Evolutionary conservation across 805 yeast genomes (phyloP).

Genomic region (Groenewaldozyma salmanticensis): DNA sequence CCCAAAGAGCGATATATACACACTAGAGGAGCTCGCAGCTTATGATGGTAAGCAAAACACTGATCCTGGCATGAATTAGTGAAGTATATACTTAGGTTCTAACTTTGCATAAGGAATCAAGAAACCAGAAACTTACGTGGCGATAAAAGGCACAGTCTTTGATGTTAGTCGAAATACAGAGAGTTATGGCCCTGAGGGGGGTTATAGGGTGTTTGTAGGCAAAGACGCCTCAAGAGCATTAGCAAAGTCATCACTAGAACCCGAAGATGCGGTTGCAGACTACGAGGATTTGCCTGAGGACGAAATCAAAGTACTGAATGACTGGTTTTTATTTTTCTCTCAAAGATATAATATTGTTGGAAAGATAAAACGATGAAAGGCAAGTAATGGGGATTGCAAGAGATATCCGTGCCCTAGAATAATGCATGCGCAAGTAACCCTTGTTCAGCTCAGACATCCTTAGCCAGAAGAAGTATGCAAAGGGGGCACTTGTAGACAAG

Average conservation of each 20-base stretch:
- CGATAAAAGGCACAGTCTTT: conserved; percentile 65
- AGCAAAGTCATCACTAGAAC: conserved; percentile 55
- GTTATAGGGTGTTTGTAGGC: conserved; percentile 65
- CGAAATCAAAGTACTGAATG: conserved; percentile 53
- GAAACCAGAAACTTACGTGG: conserved; percentile 50
- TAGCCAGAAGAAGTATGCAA: too few species aligned
- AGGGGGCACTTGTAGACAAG: too few species aligned
- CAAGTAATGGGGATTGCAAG: too few species aligned
- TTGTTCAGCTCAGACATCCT: too few species aligned
- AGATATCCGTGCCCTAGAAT: too few species aligned
- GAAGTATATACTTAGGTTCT: background rate
- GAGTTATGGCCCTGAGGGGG: conserved; percentile 69
- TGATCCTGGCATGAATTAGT: too few species aligned
- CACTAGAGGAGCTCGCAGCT: conserved; percentile 33
- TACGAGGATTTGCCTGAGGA: conserved; percentile 41
- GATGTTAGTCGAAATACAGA: conserved; percentile 61
- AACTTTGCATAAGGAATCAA: conserved; percentile 29
- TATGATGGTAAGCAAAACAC: conserved; percentile 37
- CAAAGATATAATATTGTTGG: conserved; percentile 44
- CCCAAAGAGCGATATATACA: conserved; percentile 38
- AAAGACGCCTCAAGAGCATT: conserved; percentile 69
- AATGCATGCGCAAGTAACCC: too few species aligned
- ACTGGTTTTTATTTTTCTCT: conserved; percentile 62
- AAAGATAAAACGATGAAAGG: conserved; percentile 1
- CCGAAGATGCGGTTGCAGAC: conserved; percentile 37